Base-by-base conservation (phyloP, 805 yeast genomes). In the Candida germanica region DNA sequence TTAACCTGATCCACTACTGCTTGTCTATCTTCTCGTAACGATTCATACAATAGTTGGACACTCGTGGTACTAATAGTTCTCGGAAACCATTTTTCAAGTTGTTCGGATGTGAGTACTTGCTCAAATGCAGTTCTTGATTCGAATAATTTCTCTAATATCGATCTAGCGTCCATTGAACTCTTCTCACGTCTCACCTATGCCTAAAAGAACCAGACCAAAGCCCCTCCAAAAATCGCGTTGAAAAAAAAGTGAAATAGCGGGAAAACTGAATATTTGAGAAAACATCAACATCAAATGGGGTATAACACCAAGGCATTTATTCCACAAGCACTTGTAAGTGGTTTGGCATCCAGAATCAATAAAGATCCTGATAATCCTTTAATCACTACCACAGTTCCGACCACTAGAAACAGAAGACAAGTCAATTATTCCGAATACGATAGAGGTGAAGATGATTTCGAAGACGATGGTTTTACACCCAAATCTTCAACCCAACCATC, bases 381-480 rank as follows among this genome's bases (percentile, higher is more conserved):
- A 21, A 76, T 81, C 47, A 71, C 83, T 21, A 63, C 55, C 24
- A 75, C 87, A 2, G 83, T 87, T 1, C 80, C 83, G 16, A 85
- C 87, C 2, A 77, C 88, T 3, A 73, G 97, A 46, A 73, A 82
- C 20, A 80, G 87, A 22, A 87, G 87, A 56, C 82, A 79, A 32
- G 77, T 86, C 34, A 86, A 84, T 54, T 88, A 88, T 53, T 93
- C 96, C 0, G 96, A 87, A 54, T 71, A 78, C 40, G 95, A 86
- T 35, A 62, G 63, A 43, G 78, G 75, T 33, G 80, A 80, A 44
- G 77, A 60, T 38, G 68, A 62, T 19, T 51, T 48, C 37, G 69
- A 64, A 31, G 49, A 44, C 19, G 66, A 58, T 23, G 31, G 55
- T 6, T 30, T 47, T 8, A 36, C 48, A 5, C 26, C 31, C 3